These are phyloP conservation scores for Penicillium sp. DNA, from an alignment of 2,329 filamentous ascomycete species.

Conservation along the genomic window DNA sequence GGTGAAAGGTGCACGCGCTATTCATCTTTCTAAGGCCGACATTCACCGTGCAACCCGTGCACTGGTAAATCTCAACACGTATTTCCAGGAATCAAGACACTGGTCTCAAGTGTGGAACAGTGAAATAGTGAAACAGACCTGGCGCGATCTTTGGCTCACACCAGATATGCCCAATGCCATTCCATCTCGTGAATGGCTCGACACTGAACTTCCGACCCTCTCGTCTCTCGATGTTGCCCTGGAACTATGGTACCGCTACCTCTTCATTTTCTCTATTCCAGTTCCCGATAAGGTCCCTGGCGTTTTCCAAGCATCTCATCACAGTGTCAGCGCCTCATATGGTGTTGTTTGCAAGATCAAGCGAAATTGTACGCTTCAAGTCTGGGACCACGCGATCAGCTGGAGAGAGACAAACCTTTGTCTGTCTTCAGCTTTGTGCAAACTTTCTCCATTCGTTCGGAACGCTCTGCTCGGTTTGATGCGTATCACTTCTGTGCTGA, in stretches of 20 bases:
- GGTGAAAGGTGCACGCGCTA: constrained; percentile 55
- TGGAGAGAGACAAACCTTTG: constrained; percentile 62
- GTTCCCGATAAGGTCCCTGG: constrained; percentile 60
- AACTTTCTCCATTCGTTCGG: constrained; percentile 55
- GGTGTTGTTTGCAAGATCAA: constrained; percentile 67
- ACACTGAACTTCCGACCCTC: constrained; percentile 44
- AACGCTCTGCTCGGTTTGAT: constrained; percentile 54
- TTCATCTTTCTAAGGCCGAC: constrained; percentile 47
- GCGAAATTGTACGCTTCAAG: constrained; percentile 62
- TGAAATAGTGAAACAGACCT: constrained; percentile 49
- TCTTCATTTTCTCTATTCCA: constrained; percentile 62
- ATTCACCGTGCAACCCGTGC: constrained; percentile 54
- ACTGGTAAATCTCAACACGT: constrained; percentile 54
- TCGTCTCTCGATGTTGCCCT: constrained; percentile 42
- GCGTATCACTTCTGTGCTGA: constrained; percentile 52
- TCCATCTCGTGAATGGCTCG: constrained; percentile 42
- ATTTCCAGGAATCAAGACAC: constrained; percentile 55
- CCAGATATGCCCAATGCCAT: constrained; percentile 48
- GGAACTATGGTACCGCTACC: constrained; percentile 48
- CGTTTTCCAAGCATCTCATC: constrained; percentile 68
- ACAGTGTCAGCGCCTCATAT: constrained; percentile 64
- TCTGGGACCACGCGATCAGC: constrained; percentile 67
- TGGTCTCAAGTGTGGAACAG: constrained; percentile 55
- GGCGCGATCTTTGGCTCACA: constrained; percentile 53
- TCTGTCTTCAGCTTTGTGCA: constrained; percentile 55